Evolutionary conservation across 495 filamentous ascomycete species (phyloP).

Genomic region (Hyaloscypha hepaticicola): DNA sequence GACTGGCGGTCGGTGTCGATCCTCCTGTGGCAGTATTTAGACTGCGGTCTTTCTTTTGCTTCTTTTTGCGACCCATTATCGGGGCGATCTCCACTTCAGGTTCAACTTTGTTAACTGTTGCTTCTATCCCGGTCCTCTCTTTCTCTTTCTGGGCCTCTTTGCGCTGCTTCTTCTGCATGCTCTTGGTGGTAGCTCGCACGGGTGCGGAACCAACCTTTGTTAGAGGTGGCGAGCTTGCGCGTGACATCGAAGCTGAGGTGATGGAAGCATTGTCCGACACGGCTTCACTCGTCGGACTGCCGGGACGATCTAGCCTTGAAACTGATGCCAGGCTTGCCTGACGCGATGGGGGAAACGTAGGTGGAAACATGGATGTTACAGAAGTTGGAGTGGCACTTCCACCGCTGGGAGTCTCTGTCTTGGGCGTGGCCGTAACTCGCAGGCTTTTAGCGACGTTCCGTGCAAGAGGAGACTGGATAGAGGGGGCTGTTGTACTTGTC

Average conservation of each 20-base stretch:
- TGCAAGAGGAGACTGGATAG: slow-evolving; percentile 45
- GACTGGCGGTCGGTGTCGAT: slow-evolving; percentile 42
- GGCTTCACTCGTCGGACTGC: slow-evolving; percentile 73
- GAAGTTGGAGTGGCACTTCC: slow-evolving; percentile 43
- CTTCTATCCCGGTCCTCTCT: slow-evolving; percentile 49
- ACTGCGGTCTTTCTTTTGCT: slow-evolving; percentile 73
- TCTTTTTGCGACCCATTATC: slow-evolving; percentile 86
- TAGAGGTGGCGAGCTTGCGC: slow-evolving; percentile 76
- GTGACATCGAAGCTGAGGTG: slow-evolving; percentile 77
- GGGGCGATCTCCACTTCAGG: slow-evolving; percentile 67
- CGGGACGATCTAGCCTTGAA: slow-evolving; percentile 57
- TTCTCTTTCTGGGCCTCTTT: slow-evolving; percentile 65
- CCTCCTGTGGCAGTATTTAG: slow-evolving; percentile 39
- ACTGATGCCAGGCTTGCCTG: slow-evolving; percentile 56
- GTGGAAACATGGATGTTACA: slow-evolving; percentile 35
- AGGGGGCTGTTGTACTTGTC: slow-evolving; percentile 45
- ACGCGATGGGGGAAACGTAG: slow-evolving; percentile 50
- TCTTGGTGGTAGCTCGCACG: slow-evolving; percentile 80
- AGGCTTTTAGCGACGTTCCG: slow-evolving; percentile 55
- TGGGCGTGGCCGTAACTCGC: slow-evolving; percentile 70
- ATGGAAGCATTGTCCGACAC: slow-evolving; percentile 76
- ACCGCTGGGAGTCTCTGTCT: slow-evolving; percentile 56
- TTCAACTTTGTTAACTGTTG: slow-evolving; percentile 55
- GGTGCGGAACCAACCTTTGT: slow-evolving; percentile 75
- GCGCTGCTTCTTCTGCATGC: slow-evolving; percentile 83